Conservation (phyloP, 768 basidiomycete species). For the Pleurotus tuoliensis region DNA sequence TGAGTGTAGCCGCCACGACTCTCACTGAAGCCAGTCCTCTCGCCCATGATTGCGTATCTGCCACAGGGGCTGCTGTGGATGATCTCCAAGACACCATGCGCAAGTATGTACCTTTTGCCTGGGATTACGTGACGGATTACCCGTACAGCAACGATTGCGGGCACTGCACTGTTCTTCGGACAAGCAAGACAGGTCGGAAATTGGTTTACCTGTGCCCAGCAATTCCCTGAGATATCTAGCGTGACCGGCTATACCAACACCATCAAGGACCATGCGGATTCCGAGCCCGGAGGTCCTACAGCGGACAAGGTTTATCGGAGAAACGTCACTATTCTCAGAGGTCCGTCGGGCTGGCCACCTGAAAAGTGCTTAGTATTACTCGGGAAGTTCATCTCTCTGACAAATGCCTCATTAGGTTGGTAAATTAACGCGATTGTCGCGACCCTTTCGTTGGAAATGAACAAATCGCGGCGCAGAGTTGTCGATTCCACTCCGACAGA, state of each 20-base stretch:
- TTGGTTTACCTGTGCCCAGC: not conserved
- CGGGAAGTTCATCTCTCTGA: too few relatives aligned
- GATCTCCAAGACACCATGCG: not conserved
- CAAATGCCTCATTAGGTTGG: not conserved
- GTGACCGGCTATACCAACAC: not conserved
- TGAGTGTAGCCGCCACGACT: slow-evolving; percentile 64
- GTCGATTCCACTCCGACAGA: not conserved
- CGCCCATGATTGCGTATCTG: not conserved
- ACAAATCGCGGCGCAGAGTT: not conserved
- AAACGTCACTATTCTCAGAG: not conserved
- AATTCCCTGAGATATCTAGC: not conserved
- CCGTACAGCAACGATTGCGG: slow-evolving; percentile 25
- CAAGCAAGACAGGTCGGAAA: slow-evolving; percentile 3
- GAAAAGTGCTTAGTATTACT: too few relatives aligned
- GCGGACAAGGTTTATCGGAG: not conserved
- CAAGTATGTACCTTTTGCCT: not conserved
- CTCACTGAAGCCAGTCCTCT: slow-evolving; percentile 87
- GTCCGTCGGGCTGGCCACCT: not conserved
- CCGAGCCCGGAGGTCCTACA: not conserved
- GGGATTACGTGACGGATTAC: not conserved
- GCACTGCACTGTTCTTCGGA: slow-evolving; percentile 7
- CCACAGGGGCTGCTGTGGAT: not conserved
- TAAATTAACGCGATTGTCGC: not conserved
- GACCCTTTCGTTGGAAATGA: slow-evolving; percentile 1
- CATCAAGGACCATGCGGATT: not conserved